These are phyloP conservation scores for Apiospora koreana DNA, from an alignment of 2,329 filamentous ascomycete species.

Conservation along the genomic window DNA sequence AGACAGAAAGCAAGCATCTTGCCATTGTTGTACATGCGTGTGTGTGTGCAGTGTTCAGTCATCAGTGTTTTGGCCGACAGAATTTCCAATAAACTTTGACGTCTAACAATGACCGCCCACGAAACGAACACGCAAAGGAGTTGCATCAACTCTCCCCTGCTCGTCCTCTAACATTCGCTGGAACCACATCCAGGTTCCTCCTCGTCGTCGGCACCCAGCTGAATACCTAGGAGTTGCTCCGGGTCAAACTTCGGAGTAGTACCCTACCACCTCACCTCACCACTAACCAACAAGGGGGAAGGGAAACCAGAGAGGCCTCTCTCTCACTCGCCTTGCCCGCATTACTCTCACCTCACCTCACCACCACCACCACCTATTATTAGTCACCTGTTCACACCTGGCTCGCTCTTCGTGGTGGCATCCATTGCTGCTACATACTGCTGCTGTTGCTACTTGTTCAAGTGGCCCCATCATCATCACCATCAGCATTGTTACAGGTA, in stretches of 20 bases:
- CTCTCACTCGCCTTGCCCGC: background rate
- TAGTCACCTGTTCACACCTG: conserved; percentile 3
- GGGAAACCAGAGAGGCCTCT: background rate
- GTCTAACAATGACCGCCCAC: conserved; percentile 31
- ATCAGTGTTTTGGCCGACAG: background rate
- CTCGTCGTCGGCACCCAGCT: conserved; percentile 11
- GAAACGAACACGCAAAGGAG: conserved; percentile 25
- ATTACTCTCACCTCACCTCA: background rate
- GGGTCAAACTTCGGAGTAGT: background rate
- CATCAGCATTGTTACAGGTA: background rate
- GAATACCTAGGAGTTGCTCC: conserved; percentile 7
- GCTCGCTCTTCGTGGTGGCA: background rate
- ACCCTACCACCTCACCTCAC: no score
- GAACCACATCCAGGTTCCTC: conserved; percentile 36
- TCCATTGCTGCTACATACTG: background rate
- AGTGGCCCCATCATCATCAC: background rate
- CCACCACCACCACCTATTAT: conserved; percentile 1
- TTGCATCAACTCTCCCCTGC: conserved; percentile 25
- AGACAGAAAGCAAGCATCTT: background rate
- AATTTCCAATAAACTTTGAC: background rate
- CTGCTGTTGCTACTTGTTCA: background rate
- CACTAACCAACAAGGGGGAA: background rate
- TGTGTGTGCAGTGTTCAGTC: background rate
- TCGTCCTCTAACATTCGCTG: conserved; percentile 35
- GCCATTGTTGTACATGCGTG: background rate